Percentiles rank a stretch among this genome's conserved stretches.
Conservation (phyloP, 2,329 filamentous ascomycete genomes). For the Sphaerostilbella broomeana region DNA sequence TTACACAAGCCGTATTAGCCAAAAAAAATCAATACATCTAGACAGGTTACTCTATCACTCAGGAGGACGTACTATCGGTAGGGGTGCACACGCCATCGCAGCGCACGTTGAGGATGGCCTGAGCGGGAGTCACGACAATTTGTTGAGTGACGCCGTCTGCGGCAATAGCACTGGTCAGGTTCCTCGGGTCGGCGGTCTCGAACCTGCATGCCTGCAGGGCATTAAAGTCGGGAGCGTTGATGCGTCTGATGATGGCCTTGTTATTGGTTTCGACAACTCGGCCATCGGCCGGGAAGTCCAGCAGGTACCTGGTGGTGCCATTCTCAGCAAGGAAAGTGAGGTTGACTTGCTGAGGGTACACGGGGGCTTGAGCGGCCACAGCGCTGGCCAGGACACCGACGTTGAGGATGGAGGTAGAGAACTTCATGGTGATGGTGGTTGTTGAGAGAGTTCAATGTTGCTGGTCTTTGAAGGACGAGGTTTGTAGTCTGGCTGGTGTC, state of each 20-base stretch:
- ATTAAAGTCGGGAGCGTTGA: conserved; percentile 39
- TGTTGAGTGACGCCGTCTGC: conserved; percentile 29
- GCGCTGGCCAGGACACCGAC: conserved; percentile 12
- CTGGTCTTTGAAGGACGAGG: no score
- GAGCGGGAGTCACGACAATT: conserved; percentile 38
- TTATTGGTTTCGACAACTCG: conserved; percentile 32
- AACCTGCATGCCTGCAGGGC: conserved; percentile 39
- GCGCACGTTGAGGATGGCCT: conserved; percentile 36
- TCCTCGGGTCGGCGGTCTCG: conserved; percentile 25
- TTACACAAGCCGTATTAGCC: no score
- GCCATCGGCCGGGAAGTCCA: conserved; percentile 38
- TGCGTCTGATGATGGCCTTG: conserved; percentile 31
- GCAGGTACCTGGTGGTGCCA: conserved; percentile 32
- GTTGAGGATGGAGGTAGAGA: conserved; percentile 9
- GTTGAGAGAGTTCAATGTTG: no score
- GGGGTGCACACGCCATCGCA: conserved; percentile 38
- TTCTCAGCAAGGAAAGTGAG: conserved; percentile 27
- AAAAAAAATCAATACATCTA: neutral
- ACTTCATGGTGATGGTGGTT: conserved; percentile 19
- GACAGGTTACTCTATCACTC: neutral
- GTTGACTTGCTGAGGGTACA: conserved; percentile 35
- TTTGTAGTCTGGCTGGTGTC: neutral
- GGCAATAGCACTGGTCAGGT: conserved; percentile 22
- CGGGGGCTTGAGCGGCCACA: conserved; percentile 4
- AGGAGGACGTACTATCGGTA: conserved; percentile 27